Evolutionary conservation across 140 eudicot genomes (phyloP), one percentile per base, ranked within the genome.

Genomic region (Bidens hawaiensis): DNA sequence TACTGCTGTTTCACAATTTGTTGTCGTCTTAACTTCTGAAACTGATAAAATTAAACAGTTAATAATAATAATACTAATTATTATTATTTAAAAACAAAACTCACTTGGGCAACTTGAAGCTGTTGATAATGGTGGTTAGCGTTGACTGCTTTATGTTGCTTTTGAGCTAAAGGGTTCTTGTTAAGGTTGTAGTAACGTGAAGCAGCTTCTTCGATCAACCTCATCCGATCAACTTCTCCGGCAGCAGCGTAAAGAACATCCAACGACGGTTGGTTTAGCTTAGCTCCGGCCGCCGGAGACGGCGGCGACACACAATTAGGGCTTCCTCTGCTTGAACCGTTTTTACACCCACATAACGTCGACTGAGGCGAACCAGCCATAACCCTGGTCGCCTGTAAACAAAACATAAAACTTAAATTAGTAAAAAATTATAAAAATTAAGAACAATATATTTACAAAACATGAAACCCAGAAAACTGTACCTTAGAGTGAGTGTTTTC

Each of bases 211-310:
- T 80, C 87, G 0, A 64, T 40, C 86, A 70, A 75, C 30, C 82
- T 78, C 90, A 86, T 76, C 75, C 93, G 70, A 0, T 87, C 94
- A 5, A 84, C 88, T 75, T 90, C 88, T n/a, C 82, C 90, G 8
- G 94, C 94, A 11, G 97, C n/a, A n/a, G n/a, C n/a, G n/a, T n/a
- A n/a, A n/a, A n/a, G n/a, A n/a, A n/a, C n/a, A n/a, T n/a, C n/a
- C n/a, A n/a, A n/a, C n/a, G n/a, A n/a, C n/a, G n/a, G n/a, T n/a
- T n/a, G n/a, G n/a, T n/a, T n/a, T n/a, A n/a, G n/a, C n/a, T n/a
- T n/a, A n/a, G n/a, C n/a, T n/a, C n/a, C n/a, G n/a, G n/a, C n/a
- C n/a, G n/a, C n/a, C n/a, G n/a, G n/a, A n/a, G n/a, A n/a, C n/a
- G n/a, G n/a, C n/a, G n/a, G n/a, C n/a, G n/a, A n/a, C n/a, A n/a